phyloP scores from a whole-genome alignment of 495 filamentous ascomycete species.

The Lophiotrema nucula region DNA sequence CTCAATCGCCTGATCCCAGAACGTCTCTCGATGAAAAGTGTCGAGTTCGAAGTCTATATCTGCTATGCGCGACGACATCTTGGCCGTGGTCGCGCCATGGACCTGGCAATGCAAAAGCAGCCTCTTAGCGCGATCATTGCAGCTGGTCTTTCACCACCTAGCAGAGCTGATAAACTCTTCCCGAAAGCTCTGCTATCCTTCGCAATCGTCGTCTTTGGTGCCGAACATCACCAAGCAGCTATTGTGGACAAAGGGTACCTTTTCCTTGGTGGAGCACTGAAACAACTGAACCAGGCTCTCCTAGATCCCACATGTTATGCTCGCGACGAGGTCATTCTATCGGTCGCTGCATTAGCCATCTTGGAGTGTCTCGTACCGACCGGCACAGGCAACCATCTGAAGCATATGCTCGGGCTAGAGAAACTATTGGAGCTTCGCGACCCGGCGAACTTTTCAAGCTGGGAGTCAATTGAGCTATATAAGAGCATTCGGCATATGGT shows the following conservation, averaged over 20 bases:
- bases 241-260: constrained; percentile 8
- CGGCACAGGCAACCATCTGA: constrained; percentile 7
- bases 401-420: constrained; percentile 12
- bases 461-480: not conserved
- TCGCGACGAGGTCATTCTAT: constrained; percentile 7
- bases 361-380: constrained; percentile 10
- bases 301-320: constrained; percentile 1
- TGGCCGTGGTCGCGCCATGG: not conserved
- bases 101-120: not conserved
- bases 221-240: not conserved
- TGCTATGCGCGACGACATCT: not conserved
- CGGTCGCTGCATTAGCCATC: constrained; percentile 10
- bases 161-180: not conserved
- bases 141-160: not conserved
- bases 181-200: constrained; percentile 1
- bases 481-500: constrained; percentile 1
- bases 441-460: not conserved
- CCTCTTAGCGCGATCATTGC: not conserved
- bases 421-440: constrained; percentile 3
- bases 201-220: constrained; percentile 11
- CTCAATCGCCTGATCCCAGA: too few relatives aligned
- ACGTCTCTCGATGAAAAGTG: too few relatives aligned
- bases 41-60: constrained; percentile 9
- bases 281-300: constrained; percentile 10
- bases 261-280: constrained; percentile 5